A percentile compares a stretch with the other conserved stretches of the same genome.
Conservation (phyloP, 1,139 yeast genomes). For the Kluyveromyces sp. region DNA sequence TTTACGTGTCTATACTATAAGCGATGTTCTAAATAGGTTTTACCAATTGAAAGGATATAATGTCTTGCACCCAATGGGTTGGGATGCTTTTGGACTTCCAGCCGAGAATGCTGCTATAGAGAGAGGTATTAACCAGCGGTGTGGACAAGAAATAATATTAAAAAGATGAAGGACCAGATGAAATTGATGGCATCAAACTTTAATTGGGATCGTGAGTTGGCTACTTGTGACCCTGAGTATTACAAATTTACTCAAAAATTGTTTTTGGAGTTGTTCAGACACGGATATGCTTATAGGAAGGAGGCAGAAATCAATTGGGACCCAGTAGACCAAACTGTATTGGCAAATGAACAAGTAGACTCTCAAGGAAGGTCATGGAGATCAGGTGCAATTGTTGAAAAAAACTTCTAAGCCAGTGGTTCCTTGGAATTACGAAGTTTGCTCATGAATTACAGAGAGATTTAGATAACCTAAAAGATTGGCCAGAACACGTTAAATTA, state of each 20-base stretch:
- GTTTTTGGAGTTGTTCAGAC: slow-evolving; percentile 60
- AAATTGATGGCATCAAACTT: slow-evolving; percentile 71
- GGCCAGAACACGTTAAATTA: slow-evolving; percentile 85
- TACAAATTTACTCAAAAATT: slow-evolving; percentile 90
- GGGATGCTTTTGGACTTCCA: slow-evolving; percentile 98
- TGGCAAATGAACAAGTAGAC: slow-evolving; percentile 96
- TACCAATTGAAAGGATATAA: slow-evolving; percentile 66
- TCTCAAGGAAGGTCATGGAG: slow-evolving; percentile 89
- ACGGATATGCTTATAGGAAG: slow-evolving; percentile 77
- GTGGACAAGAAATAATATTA: slow-evolving; percentile 78
- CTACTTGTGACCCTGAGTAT: slow-evolving; percentile 84
- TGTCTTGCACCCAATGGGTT: slow-evolving; percentile 95
- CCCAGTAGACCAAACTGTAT: slow-evolving; percentile 86
- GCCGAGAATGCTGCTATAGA: slow-evolving; percentile 98
- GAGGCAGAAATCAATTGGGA: slow-evolving; percentile 96
- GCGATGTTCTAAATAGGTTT: slow-evolving; percentile 76
- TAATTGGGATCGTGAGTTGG: slow-evolving; percentile 87
- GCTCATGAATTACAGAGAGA: slow-evolving; percentile 63
- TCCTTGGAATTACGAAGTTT: slow-evolving; percentile 75
- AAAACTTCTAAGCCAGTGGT: slow-evolving; percentile 79
- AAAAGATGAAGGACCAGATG: slow-evolving; percentile 80
- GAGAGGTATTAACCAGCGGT: slow-evolving; percentile 59
- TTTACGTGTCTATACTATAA: slow-evolving; percentile 81
- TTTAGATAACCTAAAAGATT: slow-evolving; percentile 47
- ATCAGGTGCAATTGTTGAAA: slow-evolving; percentile 91